phyloP scores from a whole-genome alignment of 2,329 filamentous ascomycete species.

The Stemphylium vesicarium region DNA sequence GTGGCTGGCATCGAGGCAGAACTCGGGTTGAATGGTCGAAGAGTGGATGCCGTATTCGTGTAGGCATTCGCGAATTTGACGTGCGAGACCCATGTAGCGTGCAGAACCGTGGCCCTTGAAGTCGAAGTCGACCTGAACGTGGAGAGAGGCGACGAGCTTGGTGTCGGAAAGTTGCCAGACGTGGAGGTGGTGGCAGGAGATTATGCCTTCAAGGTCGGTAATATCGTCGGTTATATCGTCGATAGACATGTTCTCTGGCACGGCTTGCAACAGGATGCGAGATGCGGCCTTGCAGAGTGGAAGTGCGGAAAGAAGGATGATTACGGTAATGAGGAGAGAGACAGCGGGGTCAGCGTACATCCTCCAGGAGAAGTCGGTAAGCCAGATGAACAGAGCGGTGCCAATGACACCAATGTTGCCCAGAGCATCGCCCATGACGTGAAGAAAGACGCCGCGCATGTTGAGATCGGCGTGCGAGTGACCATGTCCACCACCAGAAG shows the following conservation, averaged over 20 bases:
- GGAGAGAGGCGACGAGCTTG: conserved; percentile 90
- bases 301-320: conserved; percentile 74
- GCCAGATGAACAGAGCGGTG: conserved; percentile 88
- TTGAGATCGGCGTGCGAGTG: conserved; percentile 90
- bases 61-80: conserved; percentile 81
- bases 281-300: conserved; percentile 80
- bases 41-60: conserved; percentile 97
- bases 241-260: conserved; percentile 84
- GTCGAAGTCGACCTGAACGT: conserved; percentile 90
- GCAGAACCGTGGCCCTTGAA: conserved; percentile 78
- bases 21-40: conserved; percentile 97
- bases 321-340: conserved; percentile 89
- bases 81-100: conserved; percentile 89
- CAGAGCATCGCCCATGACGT: conserved; percentile 79
- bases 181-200: conserved; percentile 93
- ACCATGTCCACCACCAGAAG: conserved; percentile 66
- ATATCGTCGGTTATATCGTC: conserved; percentile 95
- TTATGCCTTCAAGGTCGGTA: conserved; percentile 78
- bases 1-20: conserved; percentile 54
- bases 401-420: conserved; percentile 86
- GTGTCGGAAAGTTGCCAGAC: conserved; percentile 98
- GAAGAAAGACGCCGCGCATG: conserved; percentile 79
- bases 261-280: conserved; percentile 91
- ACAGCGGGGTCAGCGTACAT: conserved; percentile 91
- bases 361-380: conserved; percentile 79